Evolutionary conservation across 139 green algal species (phyloP).

Genomic region (Nannochloris sp.): DNA sequence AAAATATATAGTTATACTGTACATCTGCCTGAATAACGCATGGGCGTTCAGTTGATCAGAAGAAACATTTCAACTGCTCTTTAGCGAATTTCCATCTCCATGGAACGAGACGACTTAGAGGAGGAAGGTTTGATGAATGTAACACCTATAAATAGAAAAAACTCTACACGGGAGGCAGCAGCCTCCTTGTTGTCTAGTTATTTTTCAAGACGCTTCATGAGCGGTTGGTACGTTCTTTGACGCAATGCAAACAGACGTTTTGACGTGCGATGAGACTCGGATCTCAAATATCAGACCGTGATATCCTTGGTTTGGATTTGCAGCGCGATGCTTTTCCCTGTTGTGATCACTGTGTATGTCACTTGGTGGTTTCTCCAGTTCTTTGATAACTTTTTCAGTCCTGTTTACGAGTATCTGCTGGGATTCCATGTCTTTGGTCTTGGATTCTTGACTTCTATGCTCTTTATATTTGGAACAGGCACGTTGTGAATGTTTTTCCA

Average conservation of each 20-base stretch:
- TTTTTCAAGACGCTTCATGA: conserved; percentile 42
- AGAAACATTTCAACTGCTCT: too few species aligned
- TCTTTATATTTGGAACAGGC: conserved; percentile 67
- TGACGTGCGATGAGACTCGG: neutral
- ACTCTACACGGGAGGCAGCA: conserved; percentile 18
- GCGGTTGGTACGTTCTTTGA: conserved; percentile 16
- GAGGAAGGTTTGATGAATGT: conserved; percentile 9
- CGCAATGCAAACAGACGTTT: neutral
- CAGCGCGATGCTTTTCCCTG: conserved; percentile 81
- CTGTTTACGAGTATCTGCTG: conserved; percentile 73
- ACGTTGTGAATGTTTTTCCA: neutral
- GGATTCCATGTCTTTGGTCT: conserved; percentile 87
- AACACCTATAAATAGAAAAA: neutral
- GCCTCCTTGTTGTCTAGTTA: conserved; percentile 34
- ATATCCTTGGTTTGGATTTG: neutral
- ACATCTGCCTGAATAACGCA: too few species aligned
- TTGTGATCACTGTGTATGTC: conserved; percentile 75
- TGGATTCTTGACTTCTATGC: conserved; percentile 53
- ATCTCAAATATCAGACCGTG: neutral
- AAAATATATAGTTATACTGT: too few species aligned
- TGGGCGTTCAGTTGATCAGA: too few species aligned
- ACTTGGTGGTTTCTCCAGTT: conserved; percentile 77
- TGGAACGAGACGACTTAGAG: neutral
- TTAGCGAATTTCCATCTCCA: neutral
- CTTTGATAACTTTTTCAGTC: conserved; percentile 88